Conservation (phyloP, 768 basidiomycete genomes). For the Trametes punicea region DNA sequence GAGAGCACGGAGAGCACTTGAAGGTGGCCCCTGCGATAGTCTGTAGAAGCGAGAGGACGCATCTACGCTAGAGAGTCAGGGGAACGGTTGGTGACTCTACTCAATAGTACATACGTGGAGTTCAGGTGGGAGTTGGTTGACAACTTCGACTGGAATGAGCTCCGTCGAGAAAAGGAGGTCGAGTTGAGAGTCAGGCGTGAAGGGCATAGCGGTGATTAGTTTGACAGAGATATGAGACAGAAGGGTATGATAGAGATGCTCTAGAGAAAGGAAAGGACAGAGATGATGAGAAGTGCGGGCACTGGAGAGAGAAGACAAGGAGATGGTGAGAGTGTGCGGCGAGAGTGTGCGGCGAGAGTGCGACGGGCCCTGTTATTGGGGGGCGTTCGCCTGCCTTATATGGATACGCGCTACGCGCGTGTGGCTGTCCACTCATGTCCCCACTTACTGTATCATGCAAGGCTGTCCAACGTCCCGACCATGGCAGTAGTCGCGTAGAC, state of each 20-base stretch:
- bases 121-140: conserved; percentile 54
- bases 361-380: neutral
- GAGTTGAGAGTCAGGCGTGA: conserved; percentile 62
- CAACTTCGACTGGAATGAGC: conserved; percentile 66
- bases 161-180: conserved; percentile 76
- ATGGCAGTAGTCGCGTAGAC: no score
- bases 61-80: conserved; percentile 47
- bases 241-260: neutral
- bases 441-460: neutral
- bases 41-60: conserved; percentile 84
- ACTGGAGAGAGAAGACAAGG: neutral
- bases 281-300: neutral
- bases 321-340: neutral
- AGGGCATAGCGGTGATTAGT: conserved; percentile 31
- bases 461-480: neutral
- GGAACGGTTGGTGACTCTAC: no score
- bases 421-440: conserved; percentile 11
- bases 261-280: conserved; percentile 3
- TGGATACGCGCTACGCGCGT: conserved; percentile 3
- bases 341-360: neutral
- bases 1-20: conserved; percentile 76
- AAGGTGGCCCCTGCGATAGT: conserved; percentile 81
- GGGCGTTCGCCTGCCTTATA: conserved; percentile 3
- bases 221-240: neutral
- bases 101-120: conserved; percentile 52